phyloP scores from a whole-genome alignment of 371 early-diverging fungal genomes.

The Mortierella sp. region DNA sequence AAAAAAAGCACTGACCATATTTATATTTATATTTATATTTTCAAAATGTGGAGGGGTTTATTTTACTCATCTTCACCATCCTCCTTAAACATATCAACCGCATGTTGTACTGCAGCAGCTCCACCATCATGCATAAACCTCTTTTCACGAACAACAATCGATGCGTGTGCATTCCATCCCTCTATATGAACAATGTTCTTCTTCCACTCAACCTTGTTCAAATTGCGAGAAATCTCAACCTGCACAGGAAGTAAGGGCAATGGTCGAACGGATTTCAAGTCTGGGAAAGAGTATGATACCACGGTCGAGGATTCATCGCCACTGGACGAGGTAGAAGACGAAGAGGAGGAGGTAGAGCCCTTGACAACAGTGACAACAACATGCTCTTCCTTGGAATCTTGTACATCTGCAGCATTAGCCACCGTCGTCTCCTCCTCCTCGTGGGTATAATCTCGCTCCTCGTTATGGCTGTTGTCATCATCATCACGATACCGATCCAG shows the following conservation, averaged over 20 bases:
- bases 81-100: conserved; percentile 44
- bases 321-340: neutral
- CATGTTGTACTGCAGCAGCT: conserved; percentile 41
- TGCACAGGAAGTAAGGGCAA: conserved; percentile 30
- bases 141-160: conserved; percentile 48
- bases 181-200: conserved; percentile 49
- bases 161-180: conserved; percentile 45
- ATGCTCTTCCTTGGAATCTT: conserved; percentile 6
- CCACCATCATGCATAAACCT: conserved; percentile 43
- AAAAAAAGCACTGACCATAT: neutral
- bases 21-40: neutral
- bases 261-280: conserved; percentile 29
- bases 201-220: conserved; percentile 42
- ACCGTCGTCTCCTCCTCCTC: neutral
- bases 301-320: conserved; percentile 2
- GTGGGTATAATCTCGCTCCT: neutral
- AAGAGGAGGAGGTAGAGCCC: neutral
- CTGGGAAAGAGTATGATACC: conserved; percentile 41
- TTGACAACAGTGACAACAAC: conserved; percentile 4
- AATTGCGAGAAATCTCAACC: conserved; percentile 33
- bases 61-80: conserved; percentile 47
- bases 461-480: conserved; percentile 2
- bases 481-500: conserved; percentile 18
- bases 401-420: neutral
- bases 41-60: too few relatives aligned